These are phyloP conservation scores for Metschnikowia hibisci DNA, from an alignment of 805 yeast genomes.

Conservation along the genomic window DNA sequence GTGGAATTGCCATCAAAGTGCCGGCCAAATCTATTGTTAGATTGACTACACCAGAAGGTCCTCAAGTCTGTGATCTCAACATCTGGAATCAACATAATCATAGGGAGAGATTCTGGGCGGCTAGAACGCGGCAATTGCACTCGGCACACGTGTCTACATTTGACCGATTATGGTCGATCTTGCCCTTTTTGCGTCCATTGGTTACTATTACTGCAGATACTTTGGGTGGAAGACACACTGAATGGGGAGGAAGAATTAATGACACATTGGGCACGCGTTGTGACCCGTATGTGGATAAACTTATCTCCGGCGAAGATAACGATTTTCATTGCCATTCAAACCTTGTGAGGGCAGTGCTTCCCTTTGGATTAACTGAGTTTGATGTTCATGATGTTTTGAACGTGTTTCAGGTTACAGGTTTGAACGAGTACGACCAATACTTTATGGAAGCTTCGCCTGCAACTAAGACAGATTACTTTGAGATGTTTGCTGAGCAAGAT, in stretches of 20 bases:
- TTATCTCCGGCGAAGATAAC: conserved; percentile 60
- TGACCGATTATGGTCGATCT: conserved; percentile 62
- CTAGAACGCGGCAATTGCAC: conserved; percentile 63
- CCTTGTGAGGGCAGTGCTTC: conserved; percentile 54
- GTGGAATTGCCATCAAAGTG: conserved; percentile 61
- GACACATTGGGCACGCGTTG: conserved; percentile 67
- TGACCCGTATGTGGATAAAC: conserved; percentile 64
- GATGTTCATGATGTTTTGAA: conserved; percentile 69
- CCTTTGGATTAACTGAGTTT: conserved; percentile 58
- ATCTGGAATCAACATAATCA: conserved; percentile 61
- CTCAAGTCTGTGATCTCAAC: conserved; percentile 68
- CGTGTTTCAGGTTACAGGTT: conserved; percentile 67
- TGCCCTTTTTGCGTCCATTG: conserved; percentile 63
- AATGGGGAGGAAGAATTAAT: conserved; percentile 63
- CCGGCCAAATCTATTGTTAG: conserved; percentile 58
- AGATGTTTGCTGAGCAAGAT: conserved; percentile 64
- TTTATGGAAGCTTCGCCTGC: conserved; percentile 72
- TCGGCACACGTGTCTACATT: conserved; percentile 58
- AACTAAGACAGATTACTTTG: conserved; percentile 54
- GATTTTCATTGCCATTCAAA: conserved; percentile 68
- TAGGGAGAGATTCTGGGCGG: conserved; percentile 65
- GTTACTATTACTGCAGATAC: conserved; percentile 63
- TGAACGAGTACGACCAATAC: conserved; percentile 61
- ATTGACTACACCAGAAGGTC: conserved; percentile 62
- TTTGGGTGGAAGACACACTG: conserved; percentile 51